Percentiles rank a stretch among this genome's conserved stretches.
Evolutionary conservation across 257 asterid species (phyloP).

Genomic region (Dorcoceras hygrometricum): DNA sequence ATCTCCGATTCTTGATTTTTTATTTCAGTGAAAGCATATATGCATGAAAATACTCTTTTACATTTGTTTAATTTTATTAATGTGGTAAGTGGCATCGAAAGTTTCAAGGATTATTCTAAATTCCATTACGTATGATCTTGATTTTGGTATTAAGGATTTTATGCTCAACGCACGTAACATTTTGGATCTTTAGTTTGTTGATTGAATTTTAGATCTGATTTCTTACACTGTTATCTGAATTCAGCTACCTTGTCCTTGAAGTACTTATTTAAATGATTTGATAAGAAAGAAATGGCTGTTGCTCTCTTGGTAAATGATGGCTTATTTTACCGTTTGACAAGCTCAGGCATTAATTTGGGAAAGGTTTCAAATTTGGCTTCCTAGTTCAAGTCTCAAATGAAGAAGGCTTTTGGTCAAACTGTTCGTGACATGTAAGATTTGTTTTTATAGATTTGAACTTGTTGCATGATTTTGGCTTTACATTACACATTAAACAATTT

Average conservation of each 20-base stretch:
- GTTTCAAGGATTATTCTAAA: not conserved
- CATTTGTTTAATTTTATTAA: not conserved
- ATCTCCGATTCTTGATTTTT: constrained; percentile 1
- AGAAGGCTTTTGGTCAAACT: constrained; percentile 93
- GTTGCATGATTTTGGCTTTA: not conserved
- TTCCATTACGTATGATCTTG: not conserved
- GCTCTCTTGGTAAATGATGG: constrained; percentile 12
- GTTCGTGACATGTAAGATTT: constrained; percentile 85
- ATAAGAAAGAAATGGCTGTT: constrained; percentile 5
- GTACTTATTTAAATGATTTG: constrained; percentile 22
- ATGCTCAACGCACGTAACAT: not conserved
- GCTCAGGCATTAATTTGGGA: constrained; percentile 28
- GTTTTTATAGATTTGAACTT: not conserved
- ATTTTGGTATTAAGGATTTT: constrained; percentile 7
- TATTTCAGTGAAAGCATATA: not conserved
- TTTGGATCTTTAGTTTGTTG: not conserved
- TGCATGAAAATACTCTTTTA: not conserved
- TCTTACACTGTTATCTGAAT: not conserved
- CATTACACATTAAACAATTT: not conserved
- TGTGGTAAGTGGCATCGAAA: too few species aligned
- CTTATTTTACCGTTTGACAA: constrained; percentile 14
- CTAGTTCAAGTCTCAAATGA: constrained; percentile 51
- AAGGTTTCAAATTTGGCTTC: constrained; percentile 34
- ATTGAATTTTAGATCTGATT: not conserved
- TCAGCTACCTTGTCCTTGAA: constrained; percentile 1